Percentiles rank a stretch among this genome's conserved stretches.
Conservation (phyloP, 129 eudicot genomes). For the Saussurea involucrata region DNA sequence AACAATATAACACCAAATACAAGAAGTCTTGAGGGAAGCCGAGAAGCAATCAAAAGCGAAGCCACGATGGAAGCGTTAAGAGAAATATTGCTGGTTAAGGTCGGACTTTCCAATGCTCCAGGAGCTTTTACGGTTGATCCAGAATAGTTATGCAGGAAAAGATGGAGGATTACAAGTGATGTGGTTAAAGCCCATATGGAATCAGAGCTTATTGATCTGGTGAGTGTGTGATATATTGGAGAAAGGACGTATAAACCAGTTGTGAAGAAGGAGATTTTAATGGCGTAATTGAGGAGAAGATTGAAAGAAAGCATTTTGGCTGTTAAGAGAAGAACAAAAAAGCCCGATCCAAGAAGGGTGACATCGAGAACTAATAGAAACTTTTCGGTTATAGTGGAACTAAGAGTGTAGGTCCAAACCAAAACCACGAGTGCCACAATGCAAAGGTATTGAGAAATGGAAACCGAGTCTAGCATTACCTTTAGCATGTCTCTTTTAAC, state of each 20-base stretch:
- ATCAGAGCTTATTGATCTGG: slow-evolving; percentile 88
- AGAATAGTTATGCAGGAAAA: slow-evolving; percentile 80
- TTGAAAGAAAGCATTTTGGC: slow-evolving; percentile 55
- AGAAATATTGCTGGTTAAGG: slow-evolving; percentile 68
- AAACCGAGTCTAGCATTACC: slow-evolving; percentile 78
- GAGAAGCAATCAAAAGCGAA: slow-evolving; percentile 86
- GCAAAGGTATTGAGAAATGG: slow-evolving; percentile 86
- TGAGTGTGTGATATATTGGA: slow-evolving; percentile 89
- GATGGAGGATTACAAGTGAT: slow-evolving; percentile 71
- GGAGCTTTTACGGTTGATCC: slow-evolving; percentile 82
- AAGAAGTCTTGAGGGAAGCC: slow-evolving; percentile 81
- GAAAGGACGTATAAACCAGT: slow-evolving; percentile 66
- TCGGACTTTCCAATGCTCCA: slow-evolving; percentile 64
- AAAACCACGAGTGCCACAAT: slow-evolving; percentile 80
- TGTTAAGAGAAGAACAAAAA: slow-evolving; percentile 59
- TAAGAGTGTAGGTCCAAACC: slow-evolving; percentile 84
- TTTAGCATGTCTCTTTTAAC: slow-evolving; percentile 76
- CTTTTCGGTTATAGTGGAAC: slow-evolving; percentile 43
- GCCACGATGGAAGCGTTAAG: slow-evolving; percentile 91
- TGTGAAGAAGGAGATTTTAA: slow-evolving; percentile 69
- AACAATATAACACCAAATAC: slow-evolving; percentile 77
- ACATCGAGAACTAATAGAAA: slow-evolving; percentile 69
- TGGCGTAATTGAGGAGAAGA: slow-evolving; percentile 51
- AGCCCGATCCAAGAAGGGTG: slow-evolving; percentile 64
- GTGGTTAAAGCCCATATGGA: slow-evolving; percentile 88